A percentile compares a stretch with the other conserved stretches of the same genome.
These are phyloP conservation scores for Gynochthodes officinalis DNA, from an alignment of 257 asterid genomes.

Conservation along the genomic window DNA sequence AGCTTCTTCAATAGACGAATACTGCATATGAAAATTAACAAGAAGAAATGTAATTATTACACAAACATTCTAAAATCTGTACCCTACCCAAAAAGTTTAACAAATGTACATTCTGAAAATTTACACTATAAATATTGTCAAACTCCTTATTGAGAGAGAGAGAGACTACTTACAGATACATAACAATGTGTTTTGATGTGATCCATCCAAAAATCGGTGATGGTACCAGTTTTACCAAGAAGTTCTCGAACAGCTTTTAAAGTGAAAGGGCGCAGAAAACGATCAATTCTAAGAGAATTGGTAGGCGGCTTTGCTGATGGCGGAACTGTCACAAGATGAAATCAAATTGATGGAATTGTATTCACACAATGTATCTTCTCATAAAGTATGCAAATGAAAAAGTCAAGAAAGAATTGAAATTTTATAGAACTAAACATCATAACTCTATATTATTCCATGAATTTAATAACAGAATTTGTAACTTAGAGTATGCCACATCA, in stretches of 20 bases:
- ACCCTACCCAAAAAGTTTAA: not conserved
- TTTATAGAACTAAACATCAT: not conserved
- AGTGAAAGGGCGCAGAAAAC: conserved; percentile 85
- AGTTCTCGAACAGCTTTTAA: conserved; percentile 81
- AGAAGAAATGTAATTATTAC: not conserved
- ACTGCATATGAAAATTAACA: conserved; percentile 44
- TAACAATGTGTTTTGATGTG: conserved; percentile 88
- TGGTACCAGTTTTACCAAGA: conserved; percentile 69
- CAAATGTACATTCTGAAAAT: not conserved
- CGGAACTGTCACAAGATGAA: conserved; percentile 50
- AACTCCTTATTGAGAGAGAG: conserved; percentile 5
- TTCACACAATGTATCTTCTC: not conserved
- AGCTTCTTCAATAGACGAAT: conserved; percentile 80
- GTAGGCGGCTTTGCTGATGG: conserved; percentile 61
- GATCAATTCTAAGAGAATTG: conserved; percentile 72
- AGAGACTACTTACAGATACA: conserved; percentile 58
- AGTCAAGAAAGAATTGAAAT: too few species aligned
- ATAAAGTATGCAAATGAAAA: not conserved
- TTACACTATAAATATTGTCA: too few species aligned
- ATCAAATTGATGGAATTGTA: not conserved
- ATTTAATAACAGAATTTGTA: not conserved
- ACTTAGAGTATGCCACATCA: conserved; percentile 1
- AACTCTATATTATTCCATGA: not conserved
- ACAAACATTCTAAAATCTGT: not conserved
- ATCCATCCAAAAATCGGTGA: conserved; percentile 86